phyloP scores from a whole-genome alignment of 2,329 filamentous ascomycete genomes.

The Lachnellula occidentalis region DNA sequence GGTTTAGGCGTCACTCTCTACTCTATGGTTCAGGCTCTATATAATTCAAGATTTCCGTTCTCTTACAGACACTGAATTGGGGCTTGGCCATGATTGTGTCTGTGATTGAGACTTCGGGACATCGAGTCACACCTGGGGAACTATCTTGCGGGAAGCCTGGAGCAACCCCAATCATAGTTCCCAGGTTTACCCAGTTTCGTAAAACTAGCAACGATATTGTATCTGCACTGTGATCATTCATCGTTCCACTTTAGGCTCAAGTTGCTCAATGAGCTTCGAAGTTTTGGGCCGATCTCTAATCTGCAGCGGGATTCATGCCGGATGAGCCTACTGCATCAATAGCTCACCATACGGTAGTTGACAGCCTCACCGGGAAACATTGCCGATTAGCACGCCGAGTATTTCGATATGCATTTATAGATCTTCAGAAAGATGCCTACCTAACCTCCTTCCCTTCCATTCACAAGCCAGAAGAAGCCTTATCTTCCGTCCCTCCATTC shows the following conservation, averaged over 20 bases:
- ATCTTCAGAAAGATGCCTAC: no score
- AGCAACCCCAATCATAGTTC: neutral
- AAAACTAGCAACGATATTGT: neutral
- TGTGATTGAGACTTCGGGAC: neutral
- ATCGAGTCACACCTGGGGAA: neutral
- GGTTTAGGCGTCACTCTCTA: slow-evolving; percentile 16
- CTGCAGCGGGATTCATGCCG: neutral
- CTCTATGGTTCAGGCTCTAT: slow-evolving; percentile 15
- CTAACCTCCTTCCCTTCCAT: no score
- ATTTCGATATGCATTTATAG: no score
- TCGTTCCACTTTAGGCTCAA: neutral
- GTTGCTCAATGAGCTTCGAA: neutral
- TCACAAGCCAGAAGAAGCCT: neutral
- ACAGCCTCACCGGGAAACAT: no score
- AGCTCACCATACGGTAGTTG: no score
- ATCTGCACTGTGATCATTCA: neutral
- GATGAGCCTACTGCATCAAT: no score
- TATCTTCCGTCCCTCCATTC: neutral
- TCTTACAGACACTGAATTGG: neutral
- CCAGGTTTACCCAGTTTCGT: neutral
- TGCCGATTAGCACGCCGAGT: no score
- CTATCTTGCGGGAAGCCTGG: slow-evolving; percentile 4
- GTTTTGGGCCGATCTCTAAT: neutral
- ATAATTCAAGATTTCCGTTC: neutral
- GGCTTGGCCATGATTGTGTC: neutral